Base-by-base conservation (phyloP, 2,329 filamentous ascomycete species). In the Pseudocercospora crystallina region DNA sequence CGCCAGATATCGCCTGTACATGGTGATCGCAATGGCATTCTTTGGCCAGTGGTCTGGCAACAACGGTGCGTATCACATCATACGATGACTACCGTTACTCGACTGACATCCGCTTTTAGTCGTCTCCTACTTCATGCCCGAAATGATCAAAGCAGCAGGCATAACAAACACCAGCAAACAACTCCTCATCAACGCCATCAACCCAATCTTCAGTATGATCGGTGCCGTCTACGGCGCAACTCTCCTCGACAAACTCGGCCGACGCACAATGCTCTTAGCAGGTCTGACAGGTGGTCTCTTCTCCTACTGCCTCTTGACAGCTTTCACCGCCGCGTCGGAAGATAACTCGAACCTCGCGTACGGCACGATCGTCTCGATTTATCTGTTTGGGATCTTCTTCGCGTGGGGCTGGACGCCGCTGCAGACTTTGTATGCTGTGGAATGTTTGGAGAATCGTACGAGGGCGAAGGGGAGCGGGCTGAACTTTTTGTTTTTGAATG, bases 1-100 rank as follows among this genome's bases (percentile, higher is more conserved):
- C 13, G 82, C 81, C 58, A 73, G 80, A 13, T 76, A 77, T 55
- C 64, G 71, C 38, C 53, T 73, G 13, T 63, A 62, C 47, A 67
- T 71, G 62, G 70, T 72, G 5, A 69, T 73, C 10, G 61, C 62
- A 9, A 72, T 73, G 69, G 65, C 69, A 1, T 72, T 71, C 56
- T 74, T 73, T 35, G 71, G 71, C 1, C 71, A 74, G 51, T 71
- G 68, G 68, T 63, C 56, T 5, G 71, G 71, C 1, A 72, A 72
- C 58, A 70, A 69, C 17, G 20, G 20, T 26, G 20, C 42, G 45
- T 38, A 20, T 35, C 5, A 17, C 8, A 8, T 15, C 17, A 14
- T 32, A 67, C 43, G 66, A 67, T 26, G 3, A 7, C 11, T n/a
- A 15, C 32, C n/a, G 14, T 31, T 14, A 40, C 15, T 47, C 17